A percentile compares a stretch with the other conserved stretches of the same genome.
Evolutionary conservation across 192 early-diverging fungal genomes (phyloP).

Genomic region (Rhizoclosmatium sp.): DNA sequence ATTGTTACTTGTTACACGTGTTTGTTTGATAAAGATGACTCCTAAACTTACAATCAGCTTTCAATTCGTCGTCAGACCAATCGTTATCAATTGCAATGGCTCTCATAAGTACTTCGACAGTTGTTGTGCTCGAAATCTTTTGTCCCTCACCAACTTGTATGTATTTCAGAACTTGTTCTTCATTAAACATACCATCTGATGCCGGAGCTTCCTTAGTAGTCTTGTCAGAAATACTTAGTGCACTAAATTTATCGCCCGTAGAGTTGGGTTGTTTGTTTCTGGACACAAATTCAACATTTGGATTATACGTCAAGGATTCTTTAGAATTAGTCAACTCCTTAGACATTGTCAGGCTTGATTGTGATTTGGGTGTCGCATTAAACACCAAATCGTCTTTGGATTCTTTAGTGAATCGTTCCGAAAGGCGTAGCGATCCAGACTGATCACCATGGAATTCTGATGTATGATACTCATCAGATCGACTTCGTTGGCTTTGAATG

Average conservation of each 20-base stretch:
- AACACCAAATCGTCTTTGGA: too few relatives aligned
- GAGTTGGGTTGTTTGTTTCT: too few relatives aligned
- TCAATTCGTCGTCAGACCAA: conserved; percentile 12
- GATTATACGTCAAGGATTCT: not conserved
- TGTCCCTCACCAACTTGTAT: too few relatives aligned
- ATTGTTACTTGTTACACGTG: not conserved
- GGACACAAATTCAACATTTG: not conserved
- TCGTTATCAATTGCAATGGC: conserved; percentile 15
- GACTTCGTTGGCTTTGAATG: too few relatives aligned
- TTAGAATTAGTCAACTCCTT: not conserved
- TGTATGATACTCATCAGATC: not conserved
- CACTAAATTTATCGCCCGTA: not conserved
- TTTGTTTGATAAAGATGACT: not conserved
- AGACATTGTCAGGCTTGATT: not conserved
- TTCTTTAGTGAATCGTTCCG: too few relatives aligned
- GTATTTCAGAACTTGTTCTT: too few relatives aligned
- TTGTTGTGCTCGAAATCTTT: not conserved
- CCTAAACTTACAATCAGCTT: not conserved
- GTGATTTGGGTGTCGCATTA: too few relatives aligned
- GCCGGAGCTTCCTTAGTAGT: too few relatives aligned
- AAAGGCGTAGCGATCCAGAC: not conserved
- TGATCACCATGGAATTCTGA: not conserved
- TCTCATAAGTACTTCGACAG: conserved; percentile 3
- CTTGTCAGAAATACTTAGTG: not conserved
- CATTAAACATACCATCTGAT: too few relatives aligned